These are phyloP conservation scores for Calonectria pseudoreteaudii DNA, from an alignment of 2,329 filamentous ascomycete genomes.

Conservation along the genomic window DNA sequence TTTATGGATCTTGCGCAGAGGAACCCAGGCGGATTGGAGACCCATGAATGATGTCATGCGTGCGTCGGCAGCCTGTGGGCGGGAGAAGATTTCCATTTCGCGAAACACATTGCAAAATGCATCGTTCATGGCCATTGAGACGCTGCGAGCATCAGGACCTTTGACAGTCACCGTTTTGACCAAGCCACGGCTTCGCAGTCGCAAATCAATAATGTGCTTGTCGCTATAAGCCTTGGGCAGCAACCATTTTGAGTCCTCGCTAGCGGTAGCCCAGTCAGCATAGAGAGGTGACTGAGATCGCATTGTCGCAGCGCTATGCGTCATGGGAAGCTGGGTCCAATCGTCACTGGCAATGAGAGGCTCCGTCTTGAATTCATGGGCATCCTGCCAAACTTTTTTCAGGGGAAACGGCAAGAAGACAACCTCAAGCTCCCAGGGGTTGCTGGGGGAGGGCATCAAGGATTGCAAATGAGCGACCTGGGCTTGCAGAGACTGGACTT, in stretches of 20 bases:
- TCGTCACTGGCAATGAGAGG: constrained; percentile 56
- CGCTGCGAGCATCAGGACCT: constrained; percentile 74
- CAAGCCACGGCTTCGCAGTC: constrained; percentile 81
- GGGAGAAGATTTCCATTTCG: constrained; percentile 54
- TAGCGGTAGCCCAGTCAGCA: constrained; percentile 59
- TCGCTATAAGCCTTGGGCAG: constrained; percentile 76
- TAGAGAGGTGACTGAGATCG: constrained; percentile 62
- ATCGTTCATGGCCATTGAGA: constrained; percentile 71
- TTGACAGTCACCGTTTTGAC: constrained; percentile 73
- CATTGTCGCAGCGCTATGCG: constrained; percentile 56
- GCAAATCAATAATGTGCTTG: constrained; percentile 72
- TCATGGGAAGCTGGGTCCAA: constrained; percentile 67
- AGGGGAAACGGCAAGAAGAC: constrained; percentile 79
- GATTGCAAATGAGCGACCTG: constrained; percentile 69
- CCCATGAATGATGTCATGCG: constrained; percentile 64
- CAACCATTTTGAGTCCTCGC: constrained; percentile 69
- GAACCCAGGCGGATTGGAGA: constrained; percentile 77
- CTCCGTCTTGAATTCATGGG: constrained; percentile 59
- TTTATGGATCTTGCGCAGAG: constrained; percentile 80
- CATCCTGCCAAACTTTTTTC: constrained; percentile 66
- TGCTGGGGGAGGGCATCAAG: constrained; percentile 68
- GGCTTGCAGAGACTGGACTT: constrained; percentile 62
- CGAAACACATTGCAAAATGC: constrained; percentile 71
- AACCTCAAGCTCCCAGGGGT: constrained; percentile 81
- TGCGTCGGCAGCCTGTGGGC: constrained; percentile 41